Conservation (phyloP, 257 asterid species). For the Solanum medicagineum region DNA sequence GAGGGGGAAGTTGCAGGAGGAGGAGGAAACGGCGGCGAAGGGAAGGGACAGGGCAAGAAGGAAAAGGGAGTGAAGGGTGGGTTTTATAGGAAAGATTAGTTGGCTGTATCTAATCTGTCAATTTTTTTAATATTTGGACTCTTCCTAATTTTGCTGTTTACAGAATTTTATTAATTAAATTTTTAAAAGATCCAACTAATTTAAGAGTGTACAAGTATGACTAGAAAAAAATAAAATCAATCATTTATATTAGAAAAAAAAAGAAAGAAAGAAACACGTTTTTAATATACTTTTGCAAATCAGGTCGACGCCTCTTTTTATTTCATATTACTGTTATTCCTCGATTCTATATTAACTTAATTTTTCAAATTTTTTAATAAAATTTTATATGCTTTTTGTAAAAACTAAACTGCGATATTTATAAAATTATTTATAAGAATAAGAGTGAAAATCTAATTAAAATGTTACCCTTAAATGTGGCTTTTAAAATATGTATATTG, state of each 20-base stretch:
- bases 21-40: not conserved
- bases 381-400: too few species aligned
- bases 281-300: not conserved
- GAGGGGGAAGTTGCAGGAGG: not conserved
- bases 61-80: not conserved
- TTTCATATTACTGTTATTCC: not conserved
- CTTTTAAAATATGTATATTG: too few species aligned
- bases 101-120: conserved; percentile 7
- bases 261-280: not conserved
- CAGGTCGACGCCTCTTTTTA: not conserved
- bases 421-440: too few species aligned
- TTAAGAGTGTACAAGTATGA: not conserved
- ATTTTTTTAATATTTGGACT: not conserved
- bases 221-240: not conserved
- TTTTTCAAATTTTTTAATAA: too few species aligned
- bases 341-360: too few species aligned
- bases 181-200: not conserved
- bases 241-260: not conserved
- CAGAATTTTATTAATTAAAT: not conserved
- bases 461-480: too few species aligned
- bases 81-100: not conserved
- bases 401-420: too few species aligned
- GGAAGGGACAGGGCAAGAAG: not conserved
- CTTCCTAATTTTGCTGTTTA: not conserved
- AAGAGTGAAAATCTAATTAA: too few species aligned